phyloP scores from a whole-genome alignment of 2,329 filamentous ascomycete genomes.

The Nectriaceae sp. region DNA sequence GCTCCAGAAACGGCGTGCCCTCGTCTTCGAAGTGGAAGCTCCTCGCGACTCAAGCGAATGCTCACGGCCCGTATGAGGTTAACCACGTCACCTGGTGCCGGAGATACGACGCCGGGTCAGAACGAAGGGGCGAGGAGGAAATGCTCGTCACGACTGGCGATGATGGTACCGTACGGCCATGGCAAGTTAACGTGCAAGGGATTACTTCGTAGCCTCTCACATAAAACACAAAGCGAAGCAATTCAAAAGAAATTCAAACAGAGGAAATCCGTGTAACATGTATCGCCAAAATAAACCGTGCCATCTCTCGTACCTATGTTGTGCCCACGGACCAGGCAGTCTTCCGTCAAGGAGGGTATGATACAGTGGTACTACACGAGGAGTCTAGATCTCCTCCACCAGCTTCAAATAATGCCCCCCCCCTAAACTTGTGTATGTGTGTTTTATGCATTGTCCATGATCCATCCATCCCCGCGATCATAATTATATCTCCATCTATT shows the following conservation, averaged over 20 bases:
- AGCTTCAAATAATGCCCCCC: conserved; percentile 22
- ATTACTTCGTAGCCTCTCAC: too few relatives aligned
- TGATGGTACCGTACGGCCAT: conserved; percentile 84
- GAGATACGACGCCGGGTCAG: conserved; percentile 66
- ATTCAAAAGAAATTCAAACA: conserved; percentile 1
- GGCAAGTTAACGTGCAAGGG: conserved; percentile 57
- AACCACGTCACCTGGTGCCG: conserved; percentile 91
- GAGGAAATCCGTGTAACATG: background rate
- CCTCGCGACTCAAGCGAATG: conserved; percentile 67
- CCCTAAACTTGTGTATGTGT: conserved; percentile 18
- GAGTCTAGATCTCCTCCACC: conserved; percentile 24
- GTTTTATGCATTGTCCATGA: background rate
- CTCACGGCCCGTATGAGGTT: conserved; percentile 90
- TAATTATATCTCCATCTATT: conserved; percentile 40
- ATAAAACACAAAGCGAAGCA: conserved; percentile 11
- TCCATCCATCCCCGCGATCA: background rate
- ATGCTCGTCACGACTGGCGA: conserved; percentile 90
- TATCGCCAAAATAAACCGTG: background rate
- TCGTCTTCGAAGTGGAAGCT: conserved; percentile 66
- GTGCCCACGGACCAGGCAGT: conserved; percentile 23
- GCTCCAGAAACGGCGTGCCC: conserved; percentile 7
- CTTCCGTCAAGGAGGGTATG: conserved; percentile 31
- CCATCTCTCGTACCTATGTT: conserved; percentile 25
- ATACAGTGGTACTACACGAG: conserved; percentile 35
- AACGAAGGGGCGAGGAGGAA: conserved; percentile 66